Percentiles rank a stretch among this genome's conserved stretches.
These are phyloP conservation scores for Earliella scabrosa DNA, from an alignment of 1,284 basidiomycete species.

Conservation along the genomic window DNA sequence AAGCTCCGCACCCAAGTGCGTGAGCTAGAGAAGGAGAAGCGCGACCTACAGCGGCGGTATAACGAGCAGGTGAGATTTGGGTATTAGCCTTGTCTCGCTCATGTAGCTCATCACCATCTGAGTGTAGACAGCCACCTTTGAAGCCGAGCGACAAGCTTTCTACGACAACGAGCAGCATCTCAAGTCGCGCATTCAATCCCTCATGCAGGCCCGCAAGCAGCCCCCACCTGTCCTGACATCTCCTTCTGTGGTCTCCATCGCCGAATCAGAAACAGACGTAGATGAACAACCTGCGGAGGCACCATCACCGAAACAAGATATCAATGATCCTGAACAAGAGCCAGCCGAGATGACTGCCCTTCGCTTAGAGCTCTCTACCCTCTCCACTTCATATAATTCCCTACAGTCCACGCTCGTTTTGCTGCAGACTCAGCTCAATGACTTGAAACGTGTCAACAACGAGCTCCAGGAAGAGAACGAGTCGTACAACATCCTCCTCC, in stretches of 20 bases:
- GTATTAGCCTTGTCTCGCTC: not conserved
- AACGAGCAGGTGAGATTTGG: conserved; percentile 84
- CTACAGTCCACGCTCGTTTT: conserved; percentile 78
- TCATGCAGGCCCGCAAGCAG: conserved; percentile 67
- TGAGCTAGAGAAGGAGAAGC: conserved; percentile 82
- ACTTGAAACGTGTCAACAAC: conserved; percentile 80
- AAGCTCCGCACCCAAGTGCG: conserved; percentile 78
- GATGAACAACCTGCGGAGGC: conserved; percentile 37
- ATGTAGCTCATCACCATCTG: conserved; percentile 7
- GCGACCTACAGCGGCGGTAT: conserved; percentile 77
- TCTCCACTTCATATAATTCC: conserved; percentile 79
- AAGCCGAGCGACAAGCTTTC: conserved; percentile 83
- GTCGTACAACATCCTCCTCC: conserved; percentile 89
- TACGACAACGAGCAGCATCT: conserved; percentile 89
- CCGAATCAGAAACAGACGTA: conserved; percentile 46
- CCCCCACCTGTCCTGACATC: conserved; percentile 35
- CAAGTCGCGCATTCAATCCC: conserved; percentile 83
- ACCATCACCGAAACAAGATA: conserved; percentile 41
- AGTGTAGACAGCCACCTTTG: conserved; percentile 72
- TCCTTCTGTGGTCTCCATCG: conserved; percentile 41
- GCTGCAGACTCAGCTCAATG: conserved; percentile 75
- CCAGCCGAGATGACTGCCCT: conserved; percentile 85
- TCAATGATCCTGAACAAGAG: conserved; percentile 68
- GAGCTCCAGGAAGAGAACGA: conserved; percentile 92
- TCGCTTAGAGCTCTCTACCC: conserved; percentile 76